Base-by-base conservation (phyloP, 352 stramenopile species). In the Globisporangium iwayamae region DNA sequence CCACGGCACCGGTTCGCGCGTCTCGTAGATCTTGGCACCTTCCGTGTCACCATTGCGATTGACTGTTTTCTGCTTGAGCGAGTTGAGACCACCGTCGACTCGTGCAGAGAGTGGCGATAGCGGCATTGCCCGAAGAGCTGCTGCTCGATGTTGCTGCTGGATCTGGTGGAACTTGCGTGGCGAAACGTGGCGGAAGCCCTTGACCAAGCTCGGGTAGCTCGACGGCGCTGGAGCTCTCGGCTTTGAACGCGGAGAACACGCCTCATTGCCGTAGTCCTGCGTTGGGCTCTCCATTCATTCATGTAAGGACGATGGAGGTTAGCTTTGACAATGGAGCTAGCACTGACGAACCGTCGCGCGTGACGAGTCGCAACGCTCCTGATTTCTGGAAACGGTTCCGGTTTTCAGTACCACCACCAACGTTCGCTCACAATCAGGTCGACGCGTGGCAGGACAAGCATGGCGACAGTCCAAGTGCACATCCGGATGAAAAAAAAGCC, bases 111-210 rank as follows among this genome's bases (percentile, higher is more conserved):
- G 54, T 20, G 75, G 73, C 5, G 71, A 79, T 2, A 83, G 50
- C 3, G 72, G 73, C 16, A 73, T 55, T 6, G 62, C 66, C 11
- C 72, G 69, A 10, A 79, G 41, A 28, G 72, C 60, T 2, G 60
- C 57, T 1, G 68, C 25, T 41, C 74, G 68, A 7, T 79, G 70
- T n/a, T 83, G 68, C 41, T 76, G 65, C 34, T 81, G 73, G 0
- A 81, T 45, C 41, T 75, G 68, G 25, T 81, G 70, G 50, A 81
- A 81, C 43, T 83, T 83, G 14, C 73, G 70, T 5, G 75, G 75
- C 16, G 75, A 83, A 18, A 83, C 63, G 22, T 83, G 75, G 16
- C 65, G 68, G n/a, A 66, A 60, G 7, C 43, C 50, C 18, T 67
- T 68, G 25, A 20, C 32, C 28, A 39, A 5, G 28, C 14, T 46